Percentiles rank a stretch among this genome's conserved stretches.
Evolutionary conservation across 805 yeast species (phyloP).

Genomic region (Jamesozyma spencerorum): DNA sequence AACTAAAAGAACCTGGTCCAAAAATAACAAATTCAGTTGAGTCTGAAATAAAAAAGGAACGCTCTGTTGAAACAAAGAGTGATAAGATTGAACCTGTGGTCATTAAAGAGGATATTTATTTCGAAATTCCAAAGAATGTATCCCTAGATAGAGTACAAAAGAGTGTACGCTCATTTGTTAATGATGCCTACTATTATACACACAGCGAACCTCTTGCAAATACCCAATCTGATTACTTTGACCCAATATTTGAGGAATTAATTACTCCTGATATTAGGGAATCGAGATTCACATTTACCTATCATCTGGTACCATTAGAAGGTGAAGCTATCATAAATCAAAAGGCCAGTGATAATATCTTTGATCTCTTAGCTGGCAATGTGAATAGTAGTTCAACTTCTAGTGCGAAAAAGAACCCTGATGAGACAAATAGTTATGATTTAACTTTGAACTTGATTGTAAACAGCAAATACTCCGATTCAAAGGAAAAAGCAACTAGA

Average conservation of each 20-base stretch:
- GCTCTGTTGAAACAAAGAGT: slow-evolving; percentile 6
- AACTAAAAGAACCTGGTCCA: slow-evolving; percentile 28
- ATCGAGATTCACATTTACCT: slow-evolving; percentile 22
- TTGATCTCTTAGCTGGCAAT: slow-evolving; percentile 20
- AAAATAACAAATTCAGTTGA: slow-evolving; percentile 19
- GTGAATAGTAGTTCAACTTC: background rate
- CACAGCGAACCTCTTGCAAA: slow-evolving; percentile 17
- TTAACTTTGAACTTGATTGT: slow-evolving; percentile 18
- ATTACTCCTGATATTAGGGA: slow-evolving; percentile 34
- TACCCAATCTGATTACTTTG: slow-evolving; percentile 40
- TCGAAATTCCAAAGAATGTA: slow-evolving; percentile 25
- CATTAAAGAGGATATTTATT: slow-evolving; percentile 23
- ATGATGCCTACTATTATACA: slow-evolving; percentile 33
- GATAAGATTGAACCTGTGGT: slow-evolving; percentile 27
- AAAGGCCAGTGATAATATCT: slow-evolving; percentile 16
- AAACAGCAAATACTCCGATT: slow-evolving; percentile 16
- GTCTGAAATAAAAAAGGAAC: slow-evolving; percentile 10
- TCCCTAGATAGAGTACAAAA: slow-evolving; percentile 31
- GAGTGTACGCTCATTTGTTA: slow-evolving; percentile 41
- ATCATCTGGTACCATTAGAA: slow-evolving; percentile 13
- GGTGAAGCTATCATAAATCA: background rate
- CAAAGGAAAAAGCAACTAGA: slow-evolving; percentile 18
- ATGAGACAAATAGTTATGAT: slow-evolving; percentile 4
- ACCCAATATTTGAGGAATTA: slow-evolving; percentile 52
- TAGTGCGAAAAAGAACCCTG: too few relatives aligned